Evolutionary conservation across 768 basidiomycete species (phyloP).

Genomic region (Tulasnella sp.): DNA sequence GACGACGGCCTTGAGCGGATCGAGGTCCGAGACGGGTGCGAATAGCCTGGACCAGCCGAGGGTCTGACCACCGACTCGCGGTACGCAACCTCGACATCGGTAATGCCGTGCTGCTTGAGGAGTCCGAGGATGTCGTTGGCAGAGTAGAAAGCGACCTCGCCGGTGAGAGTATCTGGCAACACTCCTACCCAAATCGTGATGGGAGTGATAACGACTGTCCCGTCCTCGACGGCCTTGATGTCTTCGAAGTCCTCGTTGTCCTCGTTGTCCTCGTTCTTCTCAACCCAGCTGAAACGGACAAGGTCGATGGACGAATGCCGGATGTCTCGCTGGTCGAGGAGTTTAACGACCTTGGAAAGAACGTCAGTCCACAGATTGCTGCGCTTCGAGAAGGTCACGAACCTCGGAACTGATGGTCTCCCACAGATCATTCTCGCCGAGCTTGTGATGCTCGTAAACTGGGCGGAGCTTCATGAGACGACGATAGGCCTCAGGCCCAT

Average conservation of each 20-base stretch:
- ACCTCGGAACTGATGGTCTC: constrained; percentile 27
- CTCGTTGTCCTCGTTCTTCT: constrained; percentile 20
- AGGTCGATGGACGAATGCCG: constrained; percentile 22
- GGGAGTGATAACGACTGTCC: neutral
- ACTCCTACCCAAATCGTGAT: constrained; percentile 16
- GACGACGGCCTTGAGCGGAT: constrained; percentile 8
- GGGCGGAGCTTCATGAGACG: constrained; percentile 26
- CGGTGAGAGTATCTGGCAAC: constrained; percentile 5
- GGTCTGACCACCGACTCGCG: constrained; percentile 3
- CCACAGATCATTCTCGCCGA: constrained; percentile 28
- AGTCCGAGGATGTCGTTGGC: neutral
- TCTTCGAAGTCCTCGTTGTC: constrained; percentile 20
- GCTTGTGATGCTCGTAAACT: constrained; percentile 25
- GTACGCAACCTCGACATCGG: constrained; percentile 10
- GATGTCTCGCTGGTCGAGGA: constrained; percentile 21
- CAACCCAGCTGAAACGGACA: constrained; percentile 26
- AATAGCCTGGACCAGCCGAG: neutral
- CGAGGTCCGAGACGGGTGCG: neutral
- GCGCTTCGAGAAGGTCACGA: constrained; percentile 26
- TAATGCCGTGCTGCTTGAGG: constrained; percentile 4
- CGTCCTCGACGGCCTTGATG: neutral
- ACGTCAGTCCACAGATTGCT: constrained; percentile 26
- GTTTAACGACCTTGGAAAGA: constrained; percentile 27
- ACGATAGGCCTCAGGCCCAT: constrained; percentile 25
- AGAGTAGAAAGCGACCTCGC: constrained; percentile 2